Evolutionary conservation across 306 rosid species (phyloP).

Genomic region (Cercis canadensis): DNA sequence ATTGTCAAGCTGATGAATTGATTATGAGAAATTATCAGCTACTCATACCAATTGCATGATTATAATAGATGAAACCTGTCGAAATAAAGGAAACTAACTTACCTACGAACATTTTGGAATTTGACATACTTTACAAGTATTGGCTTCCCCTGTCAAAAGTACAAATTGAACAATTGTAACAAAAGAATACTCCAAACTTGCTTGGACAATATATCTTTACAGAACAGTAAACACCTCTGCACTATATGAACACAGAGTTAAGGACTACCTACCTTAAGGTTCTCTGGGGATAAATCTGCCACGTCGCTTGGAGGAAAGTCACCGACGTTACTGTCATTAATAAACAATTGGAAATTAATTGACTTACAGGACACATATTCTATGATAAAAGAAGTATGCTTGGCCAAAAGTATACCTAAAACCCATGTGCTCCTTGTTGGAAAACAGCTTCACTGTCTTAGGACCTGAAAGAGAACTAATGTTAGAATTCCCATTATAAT

Average conservation of each 20-base stretch:
- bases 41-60: conserved; percentile 17
- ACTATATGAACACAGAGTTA: conserved; percentile 13
- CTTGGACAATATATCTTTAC: neutral
- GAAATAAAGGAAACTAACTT: conserved; percentile 33
- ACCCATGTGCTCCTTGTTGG: conserved; percentile 99
- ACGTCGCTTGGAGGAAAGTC: conserved; percentile 91
- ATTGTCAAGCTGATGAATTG: conserved; percentile 77
- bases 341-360: conserved; percentile 39
- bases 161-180: conserved; percentile 26
- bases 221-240: neutral
- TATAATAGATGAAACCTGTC: conserved; percentile 11
- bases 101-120: conserved; percentile 98
- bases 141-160: conserved; percentile 76
- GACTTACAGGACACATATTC: conserved; percentile 12
- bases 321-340: conserved; percentile 76
- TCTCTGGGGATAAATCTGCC: conserved; percentile 65
- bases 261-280: conserved; percentile 61
- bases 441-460: conserved; percentile 85
- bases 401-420: conserved; percentile 67
- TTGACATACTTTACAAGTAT: conserved; percentile 81
- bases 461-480: conserved; percentile 67
- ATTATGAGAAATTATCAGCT: conserved; percentile 34
- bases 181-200: conserved; percentile 5
- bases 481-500: conserved; percentile 36
- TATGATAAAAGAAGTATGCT: conserved; percentile 16